Conservation (phyloP, 2,329 filamentous ascomycete genomes). For the Colletotrichum karsti region DNA sequence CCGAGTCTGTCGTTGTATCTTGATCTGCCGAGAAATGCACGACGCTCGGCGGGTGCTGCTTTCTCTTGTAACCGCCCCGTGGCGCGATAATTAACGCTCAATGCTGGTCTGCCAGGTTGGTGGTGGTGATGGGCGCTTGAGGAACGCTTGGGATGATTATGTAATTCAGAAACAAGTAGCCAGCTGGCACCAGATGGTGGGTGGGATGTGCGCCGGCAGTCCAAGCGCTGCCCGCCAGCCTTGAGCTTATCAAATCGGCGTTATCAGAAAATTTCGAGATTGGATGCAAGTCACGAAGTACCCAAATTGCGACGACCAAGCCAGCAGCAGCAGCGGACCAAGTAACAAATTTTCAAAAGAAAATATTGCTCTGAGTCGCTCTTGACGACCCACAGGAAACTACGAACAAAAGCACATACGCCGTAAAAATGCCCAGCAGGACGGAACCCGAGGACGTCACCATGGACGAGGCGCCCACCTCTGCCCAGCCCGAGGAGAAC, state of each 20-base stretch:
- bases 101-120: too few relatives aligned
- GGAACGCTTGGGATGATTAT: too few relatives aligned
- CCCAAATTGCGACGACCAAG: background rate
- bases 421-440: conserved; percentile 47
- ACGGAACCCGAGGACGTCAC: conserved; percentile 50
- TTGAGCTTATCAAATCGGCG: conserved; percentile 19
- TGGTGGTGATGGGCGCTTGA: too few relatives aligned
- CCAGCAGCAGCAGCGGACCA: background rate
- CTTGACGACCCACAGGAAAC: too few relatives aligned
- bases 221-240: background rate
- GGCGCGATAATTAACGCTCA: too few relatives aligned
- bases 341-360: background rate
- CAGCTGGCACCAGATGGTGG: background rate
- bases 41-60: too few relatives aligned
- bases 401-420: background rate
- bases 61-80: too few relatives aligned
- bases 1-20: too few relatives aligned
- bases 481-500: conserved; percentile 44
- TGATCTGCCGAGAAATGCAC: too few relatives aligned
- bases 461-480: conserved; percentile 39
- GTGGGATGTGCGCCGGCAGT: background rate
- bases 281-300: conserved; percentile 11
- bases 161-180: too few relatives aligned
- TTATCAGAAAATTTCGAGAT: conserved; percentile 28
- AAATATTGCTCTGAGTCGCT: too few relatives aligned